phyloP scores from a whole-genome alignment of 805 yeast species.

The Schizosaccharomyces osmophilus region DNA sequence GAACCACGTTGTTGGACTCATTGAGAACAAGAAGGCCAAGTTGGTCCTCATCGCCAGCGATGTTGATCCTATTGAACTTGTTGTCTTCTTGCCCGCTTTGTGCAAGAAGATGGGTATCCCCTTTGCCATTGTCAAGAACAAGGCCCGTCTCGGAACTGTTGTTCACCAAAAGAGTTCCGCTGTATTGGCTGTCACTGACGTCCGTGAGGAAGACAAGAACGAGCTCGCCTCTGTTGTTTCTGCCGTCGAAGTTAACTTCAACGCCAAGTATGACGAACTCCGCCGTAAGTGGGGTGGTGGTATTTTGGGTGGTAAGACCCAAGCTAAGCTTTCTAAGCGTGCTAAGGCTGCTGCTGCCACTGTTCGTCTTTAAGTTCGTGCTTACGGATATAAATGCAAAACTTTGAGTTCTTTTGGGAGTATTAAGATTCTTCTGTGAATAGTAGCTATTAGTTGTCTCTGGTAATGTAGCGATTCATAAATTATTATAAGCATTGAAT shows the following conservation, averaged over 20 bases:
- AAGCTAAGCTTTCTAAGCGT: slow-evolving; percentile 1
- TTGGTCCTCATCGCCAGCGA: slow-evolving; percentile 94
- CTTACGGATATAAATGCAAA: not conserved
- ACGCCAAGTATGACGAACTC: slow-evolving; percentile 78
- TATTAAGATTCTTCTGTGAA: not conserved
- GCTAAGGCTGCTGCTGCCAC: slow-evolving; percentile 1
- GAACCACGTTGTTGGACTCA: slow-evolving; percentile 91
- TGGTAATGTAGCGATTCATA: too few species aligned
- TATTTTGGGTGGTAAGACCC: slow-evolving; percentile 83
- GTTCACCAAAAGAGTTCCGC: slow-evolving; percentile 95
- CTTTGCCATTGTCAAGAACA: slow-evolving; percentile 93
- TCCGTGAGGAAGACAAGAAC: slow-evolving; percentile 80
- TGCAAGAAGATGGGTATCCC: slow-evolving; percentile 99
- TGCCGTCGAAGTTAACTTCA: slow-evolving; percentile 79
- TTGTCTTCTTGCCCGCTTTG: slow-evolving; percentile 90
- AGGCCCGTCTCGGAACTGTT: slow-evolving; percentile 92
- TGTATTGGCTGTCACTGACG: slow-evolving; percentile 93
- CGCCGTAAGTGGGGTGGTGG: slow-evolving; percentile 99
- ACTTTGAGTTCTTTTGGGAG: not conserved
- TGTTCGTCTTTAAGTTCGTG: not conserved
- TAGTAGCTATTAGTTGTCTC: not conserved
- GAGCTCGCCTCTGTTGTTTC: slow-evolving; percentile 80
- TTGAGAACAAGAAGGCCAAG: slow-evolving; percentile 97
- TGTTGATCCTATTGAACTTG: slow-evolving; percentile 97
- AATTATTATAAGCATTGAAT: too few species aligned